These are phyloP conservation scores for Phascolomyces articulosus DNA, from an alignment of 371 early-diverging fungal genomes.

Conservation along the genomic window DNA sequence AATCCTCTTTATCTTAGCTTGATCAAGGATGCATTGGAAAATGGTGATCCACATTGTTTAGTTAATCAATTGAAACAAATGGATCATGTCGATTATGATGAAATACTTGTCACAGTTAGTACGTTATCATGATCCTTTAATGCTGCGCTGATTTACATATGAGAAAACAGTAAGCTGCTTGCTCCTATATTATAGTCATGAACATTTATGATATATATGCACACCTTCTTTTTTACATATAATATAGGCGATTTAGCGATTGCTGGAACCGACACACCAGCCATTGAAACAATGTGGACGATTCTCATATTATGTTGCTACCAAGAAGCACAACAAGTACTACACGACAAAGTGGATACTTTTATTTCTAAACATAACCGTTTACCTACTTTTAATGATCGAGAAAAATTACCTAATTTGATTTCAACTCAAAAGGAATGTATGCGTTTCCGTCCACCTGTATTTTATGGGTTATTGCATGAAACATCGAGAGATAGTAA, in stretches of 20 bases:
- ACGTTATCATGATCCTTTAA: too few species aligned
- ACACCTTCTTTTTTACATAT: too few species aligned
- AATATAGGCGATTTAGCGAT: conserved; percentile 1
- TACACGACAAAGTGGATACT: conserved; percentile 13
- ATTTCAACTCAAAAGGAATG: conserved; percentile 22
- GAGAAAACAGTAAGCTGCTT: too few species aligned
- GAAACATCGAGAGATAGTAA: conserved; percentile 17
- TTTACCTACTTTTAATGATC: conserved; percentile 19
- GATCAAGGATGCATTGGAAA: conserved; percentile 2
- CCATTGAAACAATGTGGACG: conserved; percentile 15
- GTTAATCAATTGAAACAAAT: conserved; percentile 15
- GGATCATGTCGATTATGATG: conserved; percentile 21
- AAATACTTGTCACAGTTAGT: conserved; percentile 19
- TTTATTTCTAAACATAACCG: conserved; percentile 12
- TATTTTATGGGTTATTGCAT: conserved; percentile 12
- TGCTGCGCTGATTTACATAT: too few species aligned
- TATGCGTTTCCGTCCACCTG: conserved; percentile 18
- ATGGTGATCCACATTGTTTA: background rate
- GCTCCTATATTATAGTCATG: too few species aligned
- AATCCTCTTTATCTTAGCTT: background rate
- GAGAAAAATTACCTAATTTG: conserved; percentile 17
- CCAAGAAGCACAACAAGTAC: conserved; percentile 16
- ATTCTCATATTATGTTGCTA: conserved; percentile 15
- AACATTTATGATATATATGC: too few species aligned
- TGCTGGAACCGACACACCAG: conserved; percentile 19